Conservation (phyloP, 345 rosid species). For the Eucalyptus marginata region DNA sequence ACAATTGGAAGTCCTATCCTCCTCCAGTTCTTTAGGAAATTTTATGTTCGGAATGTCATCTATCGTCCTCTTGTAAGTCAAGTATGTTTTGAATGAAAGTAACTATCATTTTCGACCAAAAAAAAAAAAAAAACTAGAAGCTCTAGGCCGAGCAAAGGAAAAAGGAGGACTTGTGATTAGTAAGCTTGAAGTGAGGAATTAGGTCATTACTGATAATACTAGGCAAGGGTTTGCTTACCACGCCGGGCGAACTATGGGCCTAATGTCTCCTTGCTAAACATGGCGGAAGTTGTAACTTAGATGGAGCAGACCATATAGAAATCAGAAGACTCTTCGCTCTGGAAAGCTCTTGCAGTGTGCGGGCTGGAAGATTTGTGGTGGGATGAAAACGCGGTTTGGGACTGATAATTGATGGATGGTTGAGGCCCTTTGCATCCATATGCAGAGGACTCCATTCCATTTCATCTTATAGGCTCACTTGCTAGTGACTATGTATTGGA, state of each 20-base stretch:
- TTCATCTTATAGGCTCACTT: background rate
- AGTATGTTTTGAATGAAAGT: too few relatives aligned
- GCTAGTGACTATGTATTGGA: background rate
- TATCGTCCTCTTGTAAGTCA: too few relatives aligned
- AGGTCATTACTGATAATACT: background rate
- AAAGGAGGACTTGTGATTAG: background rate
- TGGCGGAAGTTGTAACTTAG: background rate
- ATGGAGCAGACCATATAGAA: background rate
- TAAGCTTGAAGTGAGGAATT: background rate
- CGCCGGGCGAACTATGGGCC: background rate
- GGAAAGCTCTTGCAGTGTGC: background rate
- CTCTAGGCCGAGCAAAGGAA: background rate
- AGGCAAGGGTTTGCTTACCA: background rate
- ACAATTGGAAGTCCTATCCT: too few relatives aligned
- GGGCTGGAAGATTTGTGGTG: fast-evolving
- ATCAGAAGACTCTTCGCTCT: background rate
- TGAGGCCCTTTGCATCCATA: background rate
- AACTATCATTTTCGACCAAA: too few relatives aligned
- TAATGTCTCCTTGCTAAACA: background rate
- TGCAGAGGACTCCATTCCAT: background rate
- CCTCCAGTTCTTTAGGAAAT: too few relatives aligned
- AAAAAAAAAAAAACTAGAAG: too few relatives aligned
- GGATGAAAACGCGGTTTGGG: background rate
- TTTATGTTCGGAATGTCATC: too few relatives aligned
- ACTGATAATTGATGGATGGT: background rate